Conservation (phyloP, 768 basidiomycete genomes). For the Boletus subcaerulescens region DNA sequence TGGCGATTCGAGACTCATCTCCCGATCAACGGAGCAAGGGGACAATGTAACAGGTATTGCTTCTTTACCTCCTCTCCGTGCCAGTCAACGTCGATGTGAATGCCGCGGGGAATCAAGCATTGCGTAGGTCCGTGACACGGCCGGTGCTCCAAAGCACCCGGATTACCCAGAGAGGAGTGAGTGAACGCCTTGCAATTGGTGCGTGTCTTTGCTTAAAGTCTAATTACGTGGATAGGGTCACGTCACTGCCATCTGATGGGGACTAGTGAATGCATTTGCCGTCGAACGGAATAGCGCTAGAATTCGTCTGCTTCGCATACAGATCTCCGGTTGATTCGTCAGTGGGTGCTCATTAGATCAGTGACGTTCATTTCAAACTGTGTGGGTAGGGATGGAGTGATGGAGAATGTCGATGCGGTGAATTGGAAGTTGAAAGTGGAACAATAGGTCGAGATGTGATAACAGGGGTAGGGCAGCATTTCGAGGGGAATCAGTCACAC, state of each 20-base stretch:
- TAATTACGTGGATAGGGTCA: conserved; percentile 34
- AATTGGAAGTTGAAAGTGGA: conserved; percentile 17
- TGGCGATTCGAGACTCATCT: not conserved
- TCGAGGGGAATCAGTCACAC: conserved; percentile 23
- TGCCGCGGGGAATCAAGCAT: conserved; percentile 31
- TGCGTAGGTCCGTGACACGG: conserved; percentile 23
- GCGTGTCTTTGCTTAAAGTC: conserved; percentile 37
- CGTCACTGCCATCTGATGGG: conserved; percentile 32
- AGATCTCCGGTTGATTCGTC: conserved; percentile 13
- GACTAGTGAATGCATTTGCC: conserved; percentile 10
- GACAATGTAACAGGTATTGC: conserved; percentile 6
- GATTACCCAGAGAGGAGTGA: conserved; percentile 17
- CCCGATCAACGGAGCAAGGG: conserved; percentile 22
- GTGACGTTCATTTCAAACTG: conserved; percentile 11
- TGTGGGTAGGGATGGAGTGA: conserved; percentile 16
- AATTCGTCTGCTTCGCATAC: conserved; percentile 11
- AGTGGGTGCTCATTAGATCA: conserved; percentile 13
- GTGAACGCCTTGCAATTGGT: conserved; percentile 20
- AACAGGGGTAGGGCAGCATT: conserved; percentile 15
- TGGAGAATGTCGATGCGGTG: conserved; percentile 21
- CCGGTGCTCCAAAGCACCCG: conserved; percentile 13
- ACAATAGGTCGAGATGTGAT: conserved; percentile 14
- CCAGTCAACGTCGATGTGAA: conserved; percentile 20
- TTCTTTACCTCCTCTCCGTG: conserved; percentile 14
- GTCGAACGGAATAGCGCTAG: conserved; percentile 10